Percentiles rank a stretch among this genome's conserved stretches.
These are phyloP conservation scores for Penicillium arizonense DNA, from an alignment of 495 filamentous ascomycete genomes.

Conservation along the genomic window DNA sequence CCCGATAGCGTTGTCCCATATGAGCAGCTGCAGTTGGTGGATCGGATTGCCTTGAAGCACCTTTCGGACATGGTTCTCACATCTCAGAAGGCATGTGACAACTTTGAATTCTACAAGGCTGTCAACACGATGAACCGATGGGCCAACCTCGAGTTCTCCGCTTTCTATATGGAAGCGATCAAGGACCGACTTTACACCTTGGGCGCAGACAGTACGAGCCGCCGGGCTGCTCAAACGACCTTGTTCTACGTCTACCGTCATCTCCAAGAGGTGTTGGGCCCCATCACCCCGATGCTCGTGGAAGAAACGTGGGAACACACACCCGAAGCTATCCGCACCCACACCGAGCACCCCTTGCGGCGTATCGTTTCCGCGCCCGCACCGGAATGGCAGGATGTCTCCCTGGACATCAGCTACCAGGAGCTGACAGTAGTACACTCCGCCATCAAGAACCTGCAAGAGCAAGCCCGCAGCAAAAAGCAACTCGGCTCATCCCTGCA, in stretches of 20 bases:
- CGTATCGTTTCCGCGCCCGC: conserved; percentile 30
- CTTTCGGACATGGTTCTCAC: conserved; percentile 58
- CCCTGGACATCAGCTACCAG: conserved; percentile 53
- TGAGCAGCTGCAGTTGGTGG: conserved; percentile 48
- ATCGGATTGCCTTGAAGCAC: conserved; percentile 76
- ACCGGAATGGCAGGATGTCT: conserved; percentile 35
- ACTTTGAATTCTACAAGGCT: conserved; percentile 81
- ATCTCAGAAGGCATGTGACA: conserved; percentile 60
- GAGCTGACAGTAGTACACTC: conserved; percentile 53
- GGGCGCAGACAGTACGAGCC: conserved; percentile 50
- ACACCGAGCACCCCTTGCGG: conserved; percentile 43
- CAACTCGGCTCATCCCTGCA: conserved; percentile 72
- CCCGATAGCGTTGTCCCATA: conserved; percentile 37
- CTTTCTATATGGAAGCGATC: conserved; percentile 88
- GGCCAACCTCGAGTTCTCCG: conserved; percentile 77
- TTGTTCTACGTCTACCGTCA: conserved; percentile 66
- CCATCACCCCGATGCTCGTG: conserved; percentile 79
- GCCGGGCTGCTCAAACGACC: conserved; percentile 61
- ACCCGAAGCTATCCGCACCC: conserved; percentile 59
- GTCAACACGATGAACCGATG: conserved; percentile 71
- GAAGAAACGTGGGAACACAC: conserved; percentile 85
- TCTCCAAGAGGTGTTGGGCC: conserved; percentile 73
- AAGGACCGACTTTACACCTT: conserved; percentile 91
- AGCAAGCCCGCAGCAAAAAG: conserved; percentile 62
- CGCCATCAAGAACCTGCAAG: conserved; percentile 69